Percentiles rank a stretch among this genome's conserved stretches.
These are phyloP conservation scores for Domatiomyces catenatus DNA, from an alignment of 2,329 filamentous ascomycete species.

Conservation along the genomic window DNA sequence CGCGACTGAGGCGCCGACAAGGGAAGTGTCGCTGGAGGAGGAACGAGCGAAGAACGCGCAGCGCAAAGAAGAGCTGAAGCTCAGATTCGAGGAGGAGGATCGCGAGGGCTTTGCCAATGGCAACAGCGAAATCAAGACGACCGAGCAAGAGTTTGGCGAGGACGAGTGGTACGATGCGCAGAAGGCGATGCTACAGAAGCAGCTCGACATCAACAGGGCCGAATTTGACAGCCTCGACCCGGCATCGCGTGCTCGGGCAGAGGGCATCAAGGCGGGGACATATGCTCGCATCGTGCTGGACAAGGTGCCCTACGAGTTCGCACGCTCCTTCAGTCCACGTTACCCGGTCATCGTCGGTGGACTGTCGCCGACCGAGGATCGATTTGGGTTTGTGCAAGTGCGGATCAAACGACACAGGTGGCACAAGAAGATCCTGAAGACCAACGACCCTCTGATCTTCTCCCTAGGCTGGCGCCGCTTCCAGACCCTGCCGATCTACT, in stretches of 20 bases:
- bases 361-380: constrained; percentile 82
- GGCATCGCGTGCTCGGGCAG: constrained; percentile 63
- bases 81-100: constrained; percentile 94
- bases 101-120: constrained; percentile 79
- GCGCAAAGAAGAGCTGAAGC: constrained; percentile 83
- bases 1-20: constrained; percentile 41
- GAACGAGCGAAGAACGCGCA: constrained; percentile 84
- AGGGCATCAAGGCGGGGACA: constrained; percentile 81
- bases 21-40: constrained; percentile 49
- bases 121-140: constrained; percentile 63
- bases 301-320: constrained; percentile 80
- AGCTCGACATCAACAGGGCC: constrained; percentile 88
- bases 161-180: constrained; percentile 98
- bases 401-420: constrained; percentile 94
- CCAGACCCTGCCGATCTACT: constrained; percentile 84
- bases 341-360: constrained; percentile 81
- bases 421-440: constrained; percentile 99
- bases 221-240: constrained; percentile 85
- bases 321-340: constrained; percentile 62
- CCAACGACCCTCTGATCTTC: constrained; percentile 92
- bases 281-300: constrained; percentile 87
- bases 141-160: constrained; percentile 73
- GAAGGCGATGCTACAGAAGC: constrained; percentile 87
- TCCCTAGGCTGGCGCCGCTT: constrained; percentile 93
- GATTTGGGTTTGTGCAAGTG: constrained; percentile 89